phyloP scores from a whole-genome alignment of 1,284 basidiomycete species.

The Violaceomyces palustris region DNA sequence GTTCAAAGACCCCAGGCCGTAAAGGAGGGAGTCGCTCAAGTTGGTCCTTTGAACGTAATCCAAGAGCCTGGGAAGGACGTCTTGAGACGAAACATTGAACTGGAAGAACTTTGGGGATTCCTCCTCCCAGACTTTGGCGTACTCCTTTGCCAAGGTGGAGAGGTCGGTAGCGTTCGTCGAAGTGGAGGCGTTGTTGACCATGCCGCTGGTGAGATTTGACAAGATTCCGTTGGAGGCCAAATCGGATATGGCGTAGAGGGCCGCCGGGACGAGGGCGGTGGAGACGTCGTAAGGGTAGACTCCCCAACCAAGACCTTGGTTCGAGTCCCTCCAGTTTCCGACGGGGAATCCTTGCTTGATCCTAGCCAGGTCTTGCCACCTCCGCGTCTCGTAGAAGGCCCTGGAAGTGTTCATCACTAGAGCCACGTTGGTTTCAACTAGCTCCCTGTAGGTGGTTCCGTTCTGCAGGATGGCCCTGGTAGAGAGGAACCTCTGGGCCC shows the following conservation, averaged over 20 bases:
- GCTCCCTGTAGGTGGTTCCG: conserved; percentile 52
- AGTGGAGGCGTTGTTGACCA: too few relatives aligned
- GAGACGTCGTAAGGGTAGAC: conserved; percentile 59
- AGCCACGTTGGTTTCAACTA: conserved; percentile 52
- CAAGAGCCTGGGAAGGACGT: conserved; percentile 53
- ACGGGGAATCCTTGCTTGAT: conserved; percentile 53
- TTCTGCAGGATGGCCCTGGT: conserved; percentile 54
- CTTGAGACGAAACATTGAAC: conserved; percentile 51
- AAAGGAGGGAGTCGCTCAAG: conserved; percentile 52
- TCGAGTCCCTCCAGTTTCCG: conserved; percentile 60
- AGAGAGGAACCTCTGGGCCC: conserved; percentile 32
- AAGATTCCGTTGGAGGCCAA: conserved; percentile 54
- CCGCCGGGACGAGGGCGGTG: conserved; percentile 58
- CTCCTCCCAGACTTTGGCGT: conserved; percentile 55
- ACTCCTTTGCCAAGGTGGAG: conserved; percentile 46
- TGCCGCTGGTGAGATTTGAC: conserved; percentile 40
- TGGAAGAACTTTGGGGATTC: conserved; percentile 56
- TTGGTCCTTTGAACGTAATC: conserved; percentile 55
- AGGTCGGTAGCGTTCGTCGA: conserved; percentile 11
- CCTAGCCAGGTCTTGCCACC: conserved; percentile 53
- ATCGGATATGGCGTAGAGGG: conserved; percentile 56
- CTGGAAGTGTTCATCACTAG: conserved; percentile 49
- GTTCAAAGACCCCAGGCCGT: conserved; percentile 27
- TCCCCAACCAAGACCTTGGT: conserved; percentile 57
- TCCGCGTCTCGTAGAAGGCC: conserved; percentile 52